Evolutionary conservation across 2,329 filamentous ascomycete genomes (phyloP).

Genomic region (Beauveria sp.): DNA sequence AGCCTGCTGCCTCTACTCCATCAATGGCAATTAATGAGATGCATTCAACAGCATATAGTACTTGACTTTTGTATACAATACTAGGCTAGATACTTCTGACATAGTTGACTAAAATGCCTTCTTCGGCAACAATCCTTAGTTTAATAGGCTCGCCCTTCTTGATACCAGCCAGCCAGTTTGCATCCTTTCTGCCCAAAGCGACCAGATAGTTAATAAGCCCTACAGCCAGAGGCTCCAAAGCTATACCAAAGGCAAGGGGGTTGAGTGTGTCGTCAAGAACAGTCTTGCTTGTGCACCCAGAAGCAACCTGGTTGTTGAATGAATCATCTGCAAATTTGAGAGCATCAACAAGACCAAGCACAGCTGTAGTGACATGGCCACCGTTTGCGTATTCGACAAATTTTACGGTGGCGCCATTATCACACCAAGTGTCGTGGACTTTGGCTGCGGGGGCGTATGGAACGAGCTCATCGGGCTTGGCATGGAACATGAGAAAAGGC

Average conservation of each 20-base stretch:
- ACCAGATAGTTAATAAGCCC: neutral
- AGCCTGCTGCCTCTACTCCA: no score
- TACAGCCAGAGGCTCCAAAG: constrained; percentile 5
- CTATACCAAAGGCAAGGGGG: constrained; percentile 2
- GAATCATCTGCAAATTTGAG: neutral
- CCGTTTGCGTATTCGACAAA: constrained; percentile 2
- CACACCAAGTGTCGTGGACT: neutral
- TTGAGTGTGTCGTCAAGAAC: neutral
- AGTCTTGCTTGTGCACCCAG: constrained; percentile 2
- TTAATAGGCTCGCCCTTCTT: neutral
- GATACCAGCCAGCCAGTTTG: neutral
- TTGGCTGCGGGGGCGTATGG: neutral
- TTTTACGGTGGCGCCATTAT: neutral
- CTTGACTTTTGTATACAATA: no score
- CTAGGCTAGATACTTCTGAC: no score
- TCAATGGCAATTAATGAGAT: no score
- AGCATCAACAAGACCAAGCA: constrained; percentile 1
- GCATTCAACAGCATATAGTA: no score
- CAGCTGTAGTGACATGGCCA: constrained; percentile 4
- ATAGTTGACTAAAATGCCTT: no score
- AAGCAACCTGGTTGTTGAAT: neutral
- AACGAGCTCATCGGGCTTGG: constrained; percentile 6
- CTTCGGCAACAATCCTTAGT: no score
- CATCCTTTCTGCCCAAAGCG: constrained; percentile 2
- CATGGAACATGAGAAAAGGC: constrained; percentile 10